Percentiles rank a stretch among this genome's conserved stretches.
These are phyloP conservation scores for Phytophthora tentaculata DNA, from an alignment of 352 stramenopile genomes.

Conservation along the genomic window DNA sequence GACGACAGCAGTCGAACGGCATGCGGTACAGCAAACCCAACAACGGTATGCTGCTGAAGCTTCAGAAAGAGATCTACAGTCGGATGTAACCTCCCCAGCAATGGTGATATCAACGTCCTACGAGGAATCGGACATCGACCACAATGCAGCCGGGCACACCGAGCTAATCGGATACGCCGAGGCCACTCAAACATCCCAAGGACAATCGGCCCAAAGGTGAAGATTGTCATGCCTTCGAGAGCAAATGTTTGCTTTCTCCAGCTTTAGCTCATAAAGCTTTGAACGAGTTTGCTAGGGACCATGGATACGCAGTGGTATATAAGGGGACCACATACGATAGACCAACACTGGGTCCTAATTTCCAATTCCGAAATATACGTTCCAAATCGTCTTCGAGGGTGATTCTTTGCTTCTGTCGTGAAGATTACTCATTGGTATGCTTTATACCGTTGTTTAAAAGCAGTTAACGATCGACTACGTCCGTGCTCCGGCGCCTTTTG, in stretches of 20 bases:
- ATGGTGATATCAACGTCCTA: too few species aligned
- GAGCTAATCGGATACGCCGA: too few species aligned
- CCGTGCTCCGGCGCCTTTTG: not conserved
- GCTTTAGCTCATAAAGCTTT: not conserved
- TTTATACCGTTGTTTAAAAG: not conserved
- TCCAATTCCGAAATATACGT: constrained; percentile 4
- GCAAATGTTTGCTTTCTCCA: not conserved
- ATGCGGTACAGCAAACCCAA: too few species aligned
- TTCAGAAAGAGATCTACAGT: too few species aligned
- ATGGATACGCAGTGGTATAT: not conserved
- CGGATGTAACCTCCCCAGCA: too few species aligned
- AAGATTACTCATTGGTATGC: not conserved
- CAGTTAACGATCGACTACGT: not conserved
- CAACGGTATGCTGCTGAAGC: too few species aligned
- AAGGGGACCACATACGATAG: not conserved
- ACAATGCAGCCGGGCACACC: too few species aligned
- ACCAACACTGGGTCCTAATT: not conserved
- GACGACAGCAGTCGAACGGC: too few species aligned
- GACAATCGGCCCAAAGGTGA: not conserved
- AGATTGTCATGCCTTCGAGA: not conserved
- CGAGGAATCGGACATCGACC: too few species aligned
- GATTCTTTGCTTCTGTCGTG: not conserved
- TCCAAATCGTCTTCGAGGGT: not conserved
- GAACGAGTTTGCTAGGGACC: not conserved
- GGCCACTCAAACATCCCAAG: not conserved